Conservation (phyloP, 2,329 filamentous ascomycete genomes). For the Neurospora sp. region DNA sequence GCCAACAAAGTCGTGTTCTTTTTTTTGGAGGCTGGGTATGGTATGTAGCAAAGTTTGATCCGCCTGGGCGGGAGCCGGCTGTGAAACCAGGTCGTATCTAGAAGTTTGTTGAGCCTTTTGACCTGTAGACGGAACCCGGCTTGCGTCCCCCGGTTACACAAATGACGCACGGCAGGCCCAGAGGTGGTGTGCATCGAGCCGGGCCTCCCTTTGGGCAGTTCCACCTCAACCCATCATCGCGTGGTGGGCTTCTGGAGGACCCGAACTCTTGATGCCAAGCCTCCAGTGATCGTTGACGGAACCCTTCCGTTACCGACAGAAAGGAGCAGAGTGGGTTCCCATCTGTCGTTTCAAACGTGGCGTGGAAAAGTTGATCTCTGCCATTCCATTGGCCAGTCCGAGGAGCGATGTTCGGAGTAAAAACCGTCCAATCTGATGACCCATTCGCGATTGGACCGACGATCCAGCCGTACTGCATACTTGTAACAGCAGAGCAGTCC, state of each 20-base stretch:
- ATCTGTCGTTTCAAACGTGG: neutral
- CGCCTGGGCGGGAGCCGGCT: neutral
- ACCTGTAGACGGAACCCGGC: constrained; percentile 2
- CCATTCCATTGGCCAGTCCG: neutral
- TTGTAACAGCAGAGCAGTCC: neutral
- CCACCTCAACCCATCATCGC: constrained; percentile 6
- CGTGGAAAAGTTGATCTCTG: neutral
- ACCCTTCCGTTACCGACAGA: neutral
- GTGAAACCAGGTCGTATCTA: neutral
- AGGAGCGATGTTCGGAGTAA: neutral
- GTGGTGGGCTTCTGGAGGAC: constrained; percentile 1
- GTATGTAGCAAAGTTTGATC: neutral
- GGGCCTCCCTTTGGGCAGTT: neutral
- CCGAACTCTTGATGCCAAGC: neutral
- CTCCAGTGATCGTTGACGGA: neutral
- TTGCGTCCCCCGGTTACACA: constrained; percentile 5
- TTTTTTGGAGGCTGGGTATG: neutral
- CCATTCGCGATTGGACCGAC: neutral
- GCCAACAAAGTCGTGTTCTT: neutral
- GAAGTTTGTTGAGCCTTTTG: neutral
- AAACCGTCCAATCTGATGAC: neutral
- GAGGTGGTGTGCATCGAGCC: neutral
- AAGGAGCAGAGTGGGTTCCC: neutral
- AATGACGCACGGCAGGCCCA: neutral
- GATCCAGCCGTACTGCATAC: neutral